These are phyloP conservation scores for Exutisphaerella laricina DNA, from an alignment of 2,329 filamentous ascomycete species.

Conservation along the genomic window DNA sequence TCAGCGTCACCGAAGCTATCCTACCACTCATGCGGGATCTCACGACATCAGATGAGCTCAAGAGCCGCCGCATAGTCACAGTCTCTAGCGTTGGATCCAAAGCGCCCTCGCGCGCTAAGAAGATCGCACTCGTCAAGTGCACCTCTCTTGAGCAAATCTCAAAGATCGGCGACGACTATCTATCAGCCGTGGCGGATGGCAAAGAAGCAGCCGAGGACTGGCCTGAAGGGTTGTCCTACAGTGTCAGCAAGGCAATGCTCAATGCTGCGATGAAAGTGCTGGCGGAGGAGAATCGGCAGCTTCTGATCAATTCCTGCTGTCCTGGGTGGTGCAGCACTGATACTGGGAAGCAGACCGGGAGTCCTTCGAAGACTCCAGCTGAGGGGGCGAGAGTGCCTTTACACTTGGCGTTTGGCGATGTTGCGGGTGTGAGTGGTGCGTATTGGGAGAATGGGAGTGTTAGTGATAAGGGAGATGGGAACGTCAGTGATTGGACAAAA, in stretches of 20 bases:
- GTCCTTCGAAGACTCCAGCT: not conserved
- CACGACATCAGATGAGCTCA: not conserved
- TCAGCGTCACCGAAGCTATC: not conserved
- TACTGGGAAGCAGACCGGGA: slow-evolving; percentile 2
- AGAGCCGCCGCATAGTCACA: not conserved
- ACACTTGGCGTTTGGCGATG: not conserved
- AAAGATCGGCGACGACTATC: not conserved
- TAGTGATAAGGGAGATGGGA: slow-evolving; percentile 1
- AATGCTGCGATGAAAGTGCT: slow-evolving; percentile 2
- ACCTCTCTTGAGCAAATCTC: not conserved
- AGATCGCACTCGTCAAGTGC: not conserved
- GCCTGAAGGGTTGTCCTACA: not conserved
- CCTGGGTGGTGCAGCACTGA: not conserved
- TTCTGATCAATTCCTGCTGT: not conserved
- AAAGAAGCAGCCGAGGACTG: not conserved
- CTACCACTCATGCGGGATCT: not conserved
- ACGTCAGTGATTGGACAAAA: not conserved
- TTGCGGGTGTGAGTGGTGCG: not conserved
- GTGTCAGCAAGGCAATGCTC: slow-evolving; percentile 1
- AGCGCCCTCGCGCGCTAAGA: not conserved
- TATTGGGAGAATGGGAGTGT: slow-evolving; percentile 2
- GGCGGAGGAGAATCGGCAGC: not conserved
- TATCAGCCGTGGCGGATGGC: not conserved
- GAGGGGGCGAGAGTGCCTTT: not conserved
- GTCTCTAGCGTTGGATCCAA: not conserved